Percentiles rank a stretch among this genome's conserved stretches.
Conservation (phyloP, 2,329 filamentous ascomycete genomes). For the Aspergillus sp. region DNA sequence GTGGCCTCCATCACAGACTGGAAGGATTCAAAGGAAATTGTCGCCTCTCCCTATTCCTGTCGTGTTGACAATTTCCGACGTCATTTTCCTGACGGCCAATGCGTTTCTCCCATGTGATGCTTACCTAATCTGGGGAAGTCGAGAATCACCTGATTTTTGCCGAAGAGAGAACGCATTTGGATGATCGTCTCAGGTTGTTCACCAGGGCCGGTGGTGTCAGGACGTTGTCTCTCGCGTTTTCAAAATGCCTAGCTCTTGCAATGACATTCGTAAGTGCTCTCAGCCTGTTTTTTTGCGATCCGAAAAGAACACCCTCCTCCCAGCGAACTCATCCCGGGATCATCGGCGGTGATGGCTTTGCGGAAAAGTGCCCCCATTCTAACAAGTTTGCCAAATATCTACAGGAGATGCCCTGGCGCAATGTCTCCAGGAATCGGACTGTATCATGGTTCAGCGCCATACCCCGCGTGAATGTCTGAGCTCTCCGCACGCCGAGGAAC, state of each 20-base stretch:
- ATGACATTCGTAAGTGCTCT: conserved; percentile 76
- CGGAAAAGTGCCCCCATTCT: conserved; percentile 5
- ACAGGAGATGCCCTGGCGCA: conserved; percentile 84
- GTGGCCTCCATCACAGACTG: no score
- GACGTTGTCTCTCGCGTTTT: no score
- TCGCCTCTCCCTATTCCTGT: no score
- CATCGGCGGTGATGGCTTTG: no score
- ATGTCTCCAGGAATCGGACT: conserved; percentile 95
- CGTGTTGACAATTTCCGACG: no score
- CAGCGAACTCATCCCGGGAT: no score
- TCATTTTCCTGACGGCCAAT: not conserved
- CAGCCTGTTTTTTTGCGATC: not conserved
- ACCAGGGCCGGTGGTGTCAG: no score
- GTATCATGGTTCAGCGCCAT: conserved; percentile 88
- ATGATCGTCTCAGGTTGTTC: no score
- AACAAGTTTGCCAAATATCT: conserved; percentile 7
- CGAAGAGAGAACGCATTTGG: conserved; percentile 1
- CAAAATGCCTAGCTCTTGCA: conserved; percentile 89
- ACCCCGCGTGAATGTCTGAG: conserved; percentile 83
- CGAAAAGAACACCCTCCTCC: no score
- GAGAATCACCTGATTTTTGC: conserved; percentile 12
- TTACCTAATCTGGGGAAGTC: conserved; percentile 29
- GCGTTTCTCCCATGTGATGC: conserved; percentile 18
- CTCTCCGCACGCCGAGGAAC: conserved; percentile 70
- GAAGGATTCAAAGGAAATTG: no score